Percentiles rank a stretch among this genome's conserved stretches.
These are phyloP conservation scores for Yamadazyma sp. DNA, from an alignment of 805 yeast genomes.

Conservation along the genomic window DNA sequence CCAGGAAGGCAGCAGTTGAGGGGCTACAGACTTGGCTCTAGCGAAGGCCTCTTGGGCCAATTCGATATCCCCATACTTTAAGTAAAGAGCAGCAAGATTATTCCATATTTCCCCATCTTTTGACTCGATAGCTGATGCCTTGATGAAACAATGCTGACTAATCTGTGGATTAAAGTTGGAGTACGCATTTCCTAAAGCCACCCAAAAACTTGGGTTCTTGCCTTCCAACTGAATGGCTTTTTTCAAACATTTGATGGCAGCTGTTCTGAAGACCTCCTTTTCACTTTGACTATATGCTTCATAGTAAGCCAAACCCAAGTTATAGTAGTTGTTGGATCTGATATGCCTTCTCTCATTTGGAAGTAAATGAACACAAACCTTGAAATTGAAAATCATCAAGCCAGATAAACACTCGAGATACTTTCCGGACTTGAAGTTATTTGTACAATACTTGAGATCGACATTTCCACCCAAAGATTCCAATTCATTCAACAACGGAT, in stretches of 20 bases:
- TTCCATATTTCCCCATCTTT: conserved; percentile 74
- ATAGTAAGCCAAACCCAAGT: conserved; percentile 67
- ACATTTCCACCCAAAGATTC: conserved; percentile 11
- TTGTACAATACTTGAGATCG: conserved; percentile 22
- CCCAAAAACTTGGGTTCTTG: conserved; percentile 74
- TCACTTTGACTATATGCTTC: conserved; percentile 34
- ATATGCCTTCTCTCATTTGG: conserved; percentile 47
- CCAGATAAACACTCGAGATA: conserved; percentile 33
- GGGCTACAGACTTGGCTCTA: conserved; percentile 78
- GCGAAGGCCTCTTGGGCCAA: conserved; percentile 72
- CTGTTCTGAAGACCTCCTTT: conserved; percentile 35
- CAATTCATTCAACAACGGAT: conserved; percentile 24
- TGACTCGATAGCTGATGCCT: conserved; percentile 69
- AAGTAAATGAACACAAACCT: conserved; percentile 41
- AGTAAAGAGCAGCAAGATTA: conserved; percentile 74
- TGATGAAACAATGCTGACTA: conserved; percentile 90
- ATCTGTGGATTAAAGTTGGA: conserved; percentile 63
- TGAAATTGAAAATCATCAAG: conserved; percentile 47
- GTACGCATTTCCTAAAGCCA: conserved; percentile 75
- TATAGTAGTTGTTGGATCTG: conserved; percentile 57
- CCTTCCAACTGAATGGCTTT: conserved; percentile 71
- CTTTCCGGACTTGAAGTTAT: conserved; percentile 16
- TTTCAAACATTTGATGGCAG: conserved; percentile 59
- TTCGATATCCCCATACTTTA: conserved; percentile 63
- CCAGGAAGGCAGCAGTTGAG: conserved; percentile 78